Conservation (phyloP, 148 eudicot species). For the Cornus controversa region DNA sequence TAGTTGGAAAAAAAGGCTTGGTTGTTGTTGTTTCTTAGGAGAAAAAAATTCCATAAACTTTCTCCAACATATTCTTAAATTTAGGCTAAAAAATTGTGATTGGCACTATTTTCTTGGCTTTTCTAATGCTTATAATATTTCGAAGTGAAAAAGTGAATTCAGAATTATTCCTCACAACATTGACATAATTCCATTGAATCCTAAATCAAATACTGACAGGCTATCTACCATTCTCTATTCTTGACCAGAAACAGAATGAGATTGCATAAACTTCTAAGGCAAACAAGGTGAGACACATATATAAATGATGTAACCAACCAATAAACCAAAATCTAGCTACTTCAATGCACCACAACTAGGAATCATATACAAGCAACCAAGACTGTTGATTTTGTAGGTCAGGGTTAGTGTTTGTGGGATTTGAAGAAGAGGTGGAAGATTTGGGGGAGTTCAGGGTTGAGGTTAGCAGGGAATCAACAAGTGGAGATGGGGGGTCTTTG, state of each 20-base stretch:
- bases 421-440: not conserved
- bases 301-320: too few species aligned
- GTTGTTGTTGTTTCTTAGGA: too few species aligned
- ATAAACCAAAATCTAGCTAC: not conserved
- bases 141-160: not conserved
- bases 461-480: slow-evolving; percentile 34
- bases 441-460: slow-evolving; percentile 11
- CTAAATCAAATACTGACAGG: not conserved
- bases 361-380: slow-evolving; percentile 32
- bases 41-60: not conserved
- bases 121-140: not conserved
- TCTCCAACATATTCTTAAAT: not conserved
- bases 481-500: slow-evolving; percentile 25
- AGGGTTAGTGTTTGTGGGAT: not conserved
- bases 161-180: not conserved
- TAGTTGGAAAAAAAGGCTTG: too few species aligned
- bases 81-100: not conserved
- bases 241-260: not conserved
- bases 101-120: not conserved
- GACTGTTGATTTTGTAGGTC: slow-evolving; percentile 36
- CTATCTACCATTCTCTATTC: not conserved
- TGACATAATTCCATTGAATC: not conserved
- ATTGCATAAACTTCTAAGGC: not conserved
- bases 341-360: not conserved
- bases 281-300: too few species aligned